Evolutionary conservation across 2,329 filamentous ascomycete genomes (phyloP), one percentile per base, ranked within the genome.

Genomic region (Botrytis tulipae): DNA sequence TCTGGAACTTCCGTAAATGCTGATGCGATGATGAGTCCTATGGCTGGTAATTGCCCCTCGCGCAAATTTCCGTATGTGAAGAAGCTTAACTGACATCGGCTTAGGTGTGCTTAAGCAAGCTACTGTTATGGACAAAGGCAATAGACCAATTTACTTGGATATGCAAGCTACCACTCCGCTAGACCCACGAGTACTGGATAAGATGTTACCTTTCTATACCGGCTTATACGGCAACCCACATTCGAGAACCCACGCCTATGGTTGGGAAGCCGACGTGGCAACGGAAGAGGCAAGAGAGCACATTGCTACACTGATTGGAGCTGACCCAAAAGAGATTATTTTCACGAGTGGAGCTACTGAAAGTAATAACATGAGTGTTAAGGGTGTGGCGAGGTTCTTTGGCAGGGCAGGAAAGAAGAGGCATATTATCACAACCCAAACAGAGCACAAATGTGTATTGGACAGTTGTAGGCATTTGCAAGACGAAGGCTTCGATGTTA

Each of bases 361-460:
- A 85, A 98, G 94, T 82, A 99, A 99, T 84, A 99, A 99, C 81
- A 99, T 99, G 96, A 97, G 94, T 83, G 94, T 99, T 85, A 99
- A 99, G 85, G 96, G 96, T 76, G 95, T 99, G 14, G 95, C 96
- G 32, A 89, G 95, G 76, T 99, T 99, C 85, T 98, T 98, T 82
- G 94, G 94, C 77, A 90, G 93, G 73, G 91, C 90, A 3, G 95
- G 94, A 79, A 98, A 98, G 89, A 98, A 98, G 90, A 97, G 93
- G 85, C 96, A 99, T 83, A 95, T 99, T 80, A 94, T 99, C 83
- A 99, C 96, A 37, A 94, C 91, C 57, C 96, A 98, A 85, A 99
- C 96, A 0, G 96, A 99, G 84, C 96, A 99, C 87, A 99, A 99
- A 86, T 99, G 96, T 83, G 96, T 99, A 25, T 87, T 99, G 70